A percentile compares a stretch with the other conserved stretches of the same genome.
phyloP scores from a whole-genome alignment of 1,284 basidiomycete genomes.

The Sanghuangporus sanghuang region DNA sequence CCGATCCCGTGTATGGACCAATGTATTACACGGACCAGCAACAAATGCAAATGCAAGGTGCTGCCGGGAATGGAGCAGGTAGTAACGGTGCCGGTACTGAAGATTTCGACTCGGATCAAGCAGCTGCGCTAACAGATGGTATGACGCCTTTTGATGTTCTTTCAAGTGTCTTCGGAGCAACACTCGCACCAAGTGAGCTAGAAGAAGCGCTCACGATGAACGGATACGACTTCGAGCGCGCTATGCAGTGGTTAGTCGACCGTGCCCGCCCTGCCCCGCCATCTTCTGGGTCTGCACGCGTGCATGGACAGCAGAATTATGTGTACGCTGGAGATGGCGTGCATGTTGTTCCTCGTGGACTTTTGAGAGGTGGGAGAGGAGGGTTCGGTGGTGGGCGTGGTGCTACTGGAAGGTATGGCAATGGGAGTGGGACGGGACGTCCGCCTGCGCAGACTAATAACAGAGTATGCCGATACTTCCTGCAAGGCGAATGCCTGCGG shows the following conservation, averaged over 20 bases:
- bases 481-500: conserved; percentile 92
- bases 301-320: conserved; percentile 22
- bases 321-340: conserved; percentile 59
- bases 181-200: conserved; percentile 83
- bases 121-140: conserved; percentile 68
- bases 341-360: conserved; percentile 48
- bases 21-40: conserved; percentile 12
- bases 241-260: conserved; percentile 91
- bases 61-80: neutral
- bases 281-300: conserved; percentile 16
- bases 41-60: neutral
- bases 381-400: conserved; percentile 29
- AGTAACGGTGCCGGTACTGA: conserved; percentile 28
- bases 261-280: conserved; percentile 42
- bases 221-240: conserved; percentile 91
- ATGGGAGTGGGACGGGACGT: conserved; percentile 54
- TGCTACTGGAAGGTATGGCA: conserved; percentile 40
- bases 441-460: conserved; percentile 51
- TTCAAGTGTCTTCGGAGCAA: conserved; percentile 86
- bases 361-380: conserved; percentile 35
- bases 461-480: conserved; percentile 91
- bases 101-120: conserved; percentile 49
- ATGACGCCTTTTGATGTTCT: conserved; percentile 98
- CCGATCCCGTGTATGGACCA: conserved; percentile 8
- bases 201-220: conserved; percentile 88